phyloP scores from a whole-genome alignment of 192 early-diverging fungal species.

The Diversispora eburnea region DNA sequence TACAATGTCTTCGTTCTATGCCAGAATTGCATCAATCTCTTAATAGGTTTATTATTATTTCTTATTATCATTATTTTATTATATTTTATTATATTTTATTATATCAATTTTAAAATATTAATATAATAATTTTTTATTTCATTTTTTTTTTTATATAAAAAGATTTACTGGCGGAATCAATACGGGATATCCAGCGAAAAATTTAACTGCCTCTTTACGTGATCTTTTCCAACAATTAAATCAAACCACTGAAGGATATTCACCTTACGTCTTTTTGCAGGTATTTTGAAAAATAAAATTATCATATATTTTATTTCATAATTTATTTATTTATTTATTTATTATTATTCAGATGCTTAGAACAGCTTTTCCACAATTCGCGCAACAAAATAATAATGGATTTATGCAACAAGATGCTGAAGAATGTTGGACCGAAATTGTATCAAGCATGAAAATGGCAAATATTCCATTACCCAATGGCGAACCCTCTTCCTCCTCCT shows the following conservation, averaged over 20 bases:
- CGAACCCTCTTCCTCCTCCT: conserved; percentile 22
- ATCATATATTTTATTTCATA: no score
- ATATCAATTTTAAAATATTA: neutral
- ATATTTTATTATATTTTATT: no score
- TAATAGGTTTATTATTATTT: conserved; percentile 42
- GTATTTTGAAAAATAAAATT: conserved; percentile 36
- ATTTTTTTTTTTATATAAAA: conserved; percentile 25
- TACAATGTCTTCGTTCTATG: conserved; percentile 90
- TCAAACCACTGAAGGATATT: conserved; percentile 63
- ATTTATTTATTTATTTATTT: neutral
- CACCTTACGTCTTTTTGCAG: conserved; percentile 77
- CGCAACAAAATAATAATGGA: conserved; percentile 67
- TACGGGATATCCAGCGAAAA: conserved; percentile 53
- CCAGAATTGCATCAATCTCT: conserved; percentile 73
- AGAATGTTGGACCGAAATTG: conserved; percentile 91
- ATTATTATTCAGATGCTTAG: conserved; percentile 55
- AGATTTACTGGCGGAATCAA: conserved; percentile 47
- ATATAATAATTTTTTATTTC: neutral
- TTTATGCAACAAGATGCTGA: conserved; percentile 97
- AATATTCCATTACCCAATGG: conserved; percentile 30
- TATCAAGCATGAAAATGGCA: conserved; percentile 67
- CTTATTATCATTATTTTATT: neutral
- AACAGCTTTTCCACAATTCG: conserved; percentile 81
- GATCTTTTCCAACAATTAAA: conserved; percentile 71
- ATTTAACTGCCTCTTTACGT: conserved; percentile 66